Evolutionary conservation across 176 grass and related monocot genomes (phyloP).

Genomic region (Avena eriantha): DNA sequence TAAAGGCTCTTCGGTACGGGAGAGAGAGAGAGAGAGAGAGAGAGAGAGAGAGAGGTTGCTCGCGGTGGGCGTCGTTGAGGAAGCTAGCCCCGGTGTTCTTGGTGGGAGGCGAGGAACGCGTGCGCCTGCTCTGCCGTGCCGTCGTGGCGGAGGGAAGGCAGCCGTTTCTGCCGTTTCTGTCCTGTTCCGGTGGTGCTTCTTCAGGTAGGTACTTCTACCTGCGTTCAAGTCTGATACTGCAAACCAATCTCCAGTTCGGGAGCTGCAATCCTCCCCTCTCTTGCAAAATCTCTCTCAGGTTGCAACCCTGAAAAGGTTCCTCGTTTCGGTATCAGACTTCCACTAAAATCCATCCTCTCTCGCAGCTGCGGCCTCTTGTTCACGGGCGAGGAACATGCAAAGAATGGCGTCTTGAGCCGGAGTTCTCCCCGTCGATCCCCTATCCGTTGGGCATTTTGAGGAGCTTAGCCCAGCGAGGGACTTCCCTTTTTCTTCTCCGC

Average conservation of each 20-base stretch:
- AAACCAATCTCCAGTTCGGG: background rate
- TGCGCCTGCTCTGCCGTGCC: constrained; percentile 2
- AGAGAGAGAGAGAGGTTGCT: background rate
- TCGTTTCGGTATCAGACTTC: background rate
- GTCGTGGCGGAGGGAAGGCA: background rate
- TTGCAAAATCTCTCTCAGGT: background rate
- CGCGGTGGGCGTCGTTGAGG: background rate
- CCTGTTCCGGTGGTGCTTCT: background rate
- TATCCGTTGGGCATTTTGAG: background rate
- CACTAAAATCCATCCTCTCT: background rate
- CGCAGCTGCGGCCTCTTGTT: background rate
- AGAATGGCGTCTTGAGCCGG: constrained; percentile 9
- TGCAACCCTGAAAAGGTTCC: background rate
- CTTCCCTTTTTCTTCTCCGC: background rate
- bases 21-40: background rate
- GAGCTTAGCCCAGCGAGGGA: background rate
- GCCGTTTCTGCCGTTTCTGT: constrained; percentile 29
- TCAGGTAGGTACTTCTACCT: constrained; percentile 30
- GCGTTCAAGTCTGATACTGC: background rate
- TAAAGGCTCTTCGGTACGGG: constrained; percentile 17
- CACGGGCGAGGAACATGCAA: background rate
- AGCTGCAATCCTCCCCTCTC: background rate
- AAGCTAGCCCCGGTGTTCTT: constrained; percentile 2
- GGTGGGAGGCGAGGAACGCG: constrained; percentile 36
- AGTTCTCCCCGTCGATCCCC: background rate